Conservation (phyloP, 1,284 basidiomycete genomes). For the Puccinia coronata region DNA sequence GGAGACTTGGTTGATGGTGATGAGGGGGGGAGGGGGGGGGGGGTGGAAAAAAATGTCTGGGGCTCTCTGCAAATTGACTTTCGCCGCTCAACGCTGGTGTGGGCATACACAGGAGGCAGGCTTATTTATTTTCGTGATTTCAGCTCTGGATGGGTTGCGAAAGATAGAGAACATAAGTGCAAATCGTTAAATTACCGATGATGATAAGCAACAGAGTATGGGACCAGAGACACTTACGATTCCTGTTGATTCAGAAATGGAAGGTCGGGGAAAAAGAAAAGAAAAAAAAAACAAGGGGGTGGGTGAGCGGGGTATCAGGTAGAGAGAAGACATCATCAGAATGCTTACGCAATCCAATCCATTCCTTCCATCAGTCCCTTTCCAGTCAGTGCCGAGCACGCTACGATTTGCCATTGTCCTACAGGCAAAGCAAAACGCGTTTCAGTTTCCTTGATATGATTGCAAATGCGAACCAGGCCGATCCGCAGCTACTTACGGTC, state of each 20-base stretch:
- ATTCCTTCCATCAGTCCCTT: conserved; percentile 53
- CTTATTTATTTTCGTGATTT: conserved; percentile 23
- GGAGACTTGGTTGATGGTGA: background rate
- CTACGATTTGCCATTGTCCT: conserved; percentile 64
- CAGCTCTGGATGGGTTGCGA: background rate
- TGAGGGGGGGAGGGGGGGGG: too few relatives aligned
- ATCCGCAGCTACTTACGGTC: conserved; percentile 55
- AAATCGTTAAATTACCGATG: background rate
- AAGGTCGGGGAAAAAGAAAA: background rate
- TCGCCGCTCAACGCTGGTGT: background rate
- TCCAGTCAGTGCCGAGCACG: conserved; percentile 62
- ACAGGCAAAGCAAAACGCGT: background rate
- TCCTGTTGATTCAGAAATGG: background rate
- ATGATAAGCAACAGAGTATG: background rate
- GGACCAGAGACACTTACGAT: background rate
- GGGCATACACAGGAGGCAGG: too few relatives aligned
- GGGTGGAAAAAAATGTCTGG: too few relatives aligned
- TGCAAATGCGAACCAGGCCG: background rate
- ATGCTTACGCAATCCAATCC: conserved; percentile 50
- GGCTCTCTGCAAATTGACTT: background rate
- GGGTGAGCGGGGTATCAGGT: background rate
- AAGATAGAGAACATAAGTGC: background rate
- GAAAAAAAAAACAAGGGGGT: background rate
- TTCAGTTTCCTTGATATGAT: background rate
- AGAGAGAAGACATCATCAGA: background rate